phyloP scores from a whole-genome alignment of 495 filamentous ascomycete genomes.

The Antarctomyces pellizariae region DNA sequence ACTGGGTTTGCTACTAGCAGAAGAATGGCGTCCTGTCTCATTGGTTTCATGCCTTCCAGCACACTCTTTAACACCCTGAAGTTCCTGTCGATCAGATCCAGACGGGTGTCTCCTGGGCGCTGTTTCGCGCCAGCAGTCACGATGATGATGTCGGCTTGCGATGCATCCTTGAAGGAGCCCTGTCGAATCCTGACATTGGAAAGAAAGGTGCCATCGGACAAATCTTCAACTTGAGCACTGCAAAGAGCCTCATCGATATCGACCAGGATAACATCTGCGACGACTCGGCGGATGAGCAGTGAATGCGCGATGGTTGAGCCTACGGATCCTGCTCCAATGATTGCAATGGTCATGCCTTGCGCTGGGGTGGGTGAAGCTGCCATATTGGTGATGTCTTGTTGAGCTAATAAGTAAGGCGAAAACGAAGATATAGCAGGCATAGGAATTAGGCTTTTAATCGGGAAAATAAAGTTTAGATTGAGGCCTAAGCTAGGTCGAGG shows the following conservation, averaged over 20 bases:
- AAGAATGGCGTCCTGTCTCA: slow-evolving; percentile 16
- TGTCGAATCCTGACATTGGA: slow-evolving; percentile 14
- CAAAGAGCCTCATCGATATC: slow-evolving; percentile 16
- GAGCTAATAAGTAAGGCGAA: no score
- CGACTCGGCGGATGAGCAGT: slow-evolving; percentile 18
- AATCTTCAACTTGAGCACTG: slow-evolving; percentile 22
- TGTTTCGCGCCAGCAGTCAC: slow-evolving; percentile 23
- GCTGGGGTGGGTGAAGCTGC: no score
- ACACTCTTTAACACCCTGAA: slow-evolving; percentile 16
- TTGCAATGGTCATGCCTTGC: no score
- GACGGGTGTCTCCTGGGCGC: slow-evolving; percentile 17
- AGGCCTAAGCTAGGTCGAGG: no score
- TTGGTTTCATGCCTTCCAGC: slow-evolving; percentile 16
- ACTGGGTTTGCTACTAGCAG: slow-evolving; percentile 24
- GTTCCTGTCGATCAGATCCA: slow-evolving; percentile 20
- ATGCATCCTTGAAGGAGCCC: slow-evolving; percentile 18
- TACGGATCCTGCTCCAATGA: slow-evolving; percentile 21
- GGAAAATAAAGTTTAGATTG: no score
- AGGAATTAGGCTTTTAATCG: no score
- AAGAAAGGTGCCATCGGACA: slow-evolving; percentile 18
- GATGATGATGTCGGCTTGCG: slow-evolving; percentile 21
- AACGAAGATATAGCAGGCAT: no score
- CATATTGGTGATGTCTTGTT: no score
- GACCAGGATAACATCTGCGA: slow-evolving; percentile 19
- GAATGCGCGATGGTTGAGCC: slow-evolving; percentile 21